Evolutionary conservation across 2,329 filamentous ascomycete genomes (phyloP), one percentile per base, ranked within the genome.

Genomic region (Phialocephala subalpina): DNA sequence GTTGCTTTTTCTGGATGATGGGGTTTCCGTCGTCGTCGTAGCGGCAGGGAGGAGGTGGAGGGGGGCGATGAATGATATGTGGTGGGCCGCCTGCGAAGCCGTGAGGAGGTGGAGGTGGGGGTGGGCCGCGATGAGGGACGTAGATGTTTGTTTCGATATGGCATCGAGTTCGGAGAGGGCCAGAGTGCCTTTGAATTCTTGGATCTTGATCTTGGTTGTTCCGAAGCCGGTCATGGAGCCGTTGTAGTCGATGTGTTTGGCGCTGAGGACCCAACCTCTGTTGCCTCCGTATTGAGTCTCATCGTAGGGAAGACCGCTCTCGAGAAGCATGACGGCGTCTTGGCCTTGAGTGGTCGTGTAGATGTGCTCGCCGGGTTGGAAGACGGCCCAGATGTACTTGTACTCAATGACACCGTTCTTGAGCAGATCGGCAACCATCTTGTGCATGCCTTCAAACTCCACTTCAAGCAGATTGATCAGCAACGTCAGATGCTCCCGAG

Each of bases 91-190:
- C 45, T 25, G 59, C 4, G 9, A 33, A 33, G 4, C 29, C 29
- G 9, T 33, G 59, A 20, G 56, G 56, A 14, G 55, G 56, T 20
- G 25, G 53, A 7, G 47, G 40, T 9, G 35, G n/a, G 36, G 20
- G 53, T 20, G 42, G 45, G 3, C 56, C 45, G 18, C 40, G 49
- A 27, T 62, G 60, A 6, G 55, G 55, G 12, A 57, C 35, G 22
- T 33, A 55, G 18, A 42, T 14, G 18, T 36, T 52, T n/a, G 53
- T 52, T 22, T 56, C 45, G 83, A 83, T 62, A 80, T 83, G 6
- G 78, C 78, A 27, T 78, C 72, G 11, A 85, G 75, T 0, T 78
- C 75, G 0, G 76, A 77, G 67, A 85, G 82, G 63, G 79, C 78
- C 40, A 77, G 78, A 18, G 81, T 81, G 18, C 82, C 83, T 6